These are phyloP conservation scores for Craterostigma plantagineum DNA, from an alignment of 257 asterid species.

Conservation along the genomic window DNA sequence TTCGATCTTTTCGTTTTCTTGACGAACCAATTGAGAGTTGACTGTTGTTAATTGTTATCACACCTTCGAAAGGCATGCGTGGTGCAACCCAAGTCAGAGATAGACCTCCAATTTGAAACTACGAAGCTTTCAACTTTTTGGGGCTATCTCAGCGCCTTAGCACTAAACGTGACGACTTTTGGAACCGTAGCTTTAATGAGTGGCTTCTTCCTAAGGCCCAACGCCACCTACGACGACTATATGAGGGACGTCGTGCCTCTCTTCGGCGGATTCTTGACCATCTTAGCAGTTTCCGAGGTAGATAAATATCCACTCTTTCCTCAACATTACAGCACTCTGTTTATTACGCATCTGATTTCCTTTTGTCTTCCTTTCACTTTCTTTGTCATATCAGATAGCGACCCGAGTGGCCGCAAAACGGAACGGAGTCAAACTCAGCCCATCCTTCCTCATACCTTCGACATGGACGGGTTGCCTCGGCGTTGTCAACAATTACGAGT, in stretches of 20 bases:
- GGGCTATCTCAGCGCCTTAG: conserved; percentile 64
- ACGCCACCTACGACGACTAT: conserved; percentile 63
- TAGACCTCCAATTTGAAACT: conserved; percentile 67
- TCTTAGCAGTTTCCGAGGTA: conserved; percentile 88
- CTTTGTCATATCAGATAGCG: conserved; percentile 29
- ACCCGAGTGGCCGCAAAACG: conserved; percentile 64
- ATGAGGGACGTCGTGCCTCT: conserved; percentile 48
- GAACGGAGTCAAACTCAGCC: conserved; percentile 76
- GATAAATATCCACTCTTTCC: too few species aligned
- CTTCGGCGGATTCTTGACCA: conserved; percentile 82
- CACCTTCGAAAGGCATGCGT: conserved; percentile 49
- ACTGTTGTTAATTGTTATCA: conserved; percentile 1
- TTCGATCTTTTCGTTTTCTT: too few species aligned
- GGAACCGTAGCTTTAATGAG: conserved; percentile 80
- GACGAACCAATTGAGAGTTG: conserved; percentile 3
- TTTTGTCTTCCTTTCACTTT: too few species aligned
- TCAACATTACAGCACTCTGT: not conserved
- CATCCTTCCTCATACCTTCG: conserved; percentile 91
- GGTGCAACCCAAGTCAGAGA: conserved; percentile 87
- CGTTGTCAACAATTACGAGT: conserved; percentile 74
- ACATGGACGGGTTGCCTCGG: conserved; percentile 91
- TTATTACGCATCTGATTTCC: too few species aligned
- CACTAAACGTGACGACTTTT: conserved; percentile 53
- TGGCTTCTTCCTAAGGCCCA: conserved; percentile 76
- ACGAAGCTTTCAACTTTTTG: conserved; percentile 52